A percentile compares a stretch with the other conserved stretches of the same genome.
Evolutionary conservation across 2,329 filamentous ascomycete genomes (phyloP).

Genomic region (Pseudocercospora pini-densiflorae): DNA sequence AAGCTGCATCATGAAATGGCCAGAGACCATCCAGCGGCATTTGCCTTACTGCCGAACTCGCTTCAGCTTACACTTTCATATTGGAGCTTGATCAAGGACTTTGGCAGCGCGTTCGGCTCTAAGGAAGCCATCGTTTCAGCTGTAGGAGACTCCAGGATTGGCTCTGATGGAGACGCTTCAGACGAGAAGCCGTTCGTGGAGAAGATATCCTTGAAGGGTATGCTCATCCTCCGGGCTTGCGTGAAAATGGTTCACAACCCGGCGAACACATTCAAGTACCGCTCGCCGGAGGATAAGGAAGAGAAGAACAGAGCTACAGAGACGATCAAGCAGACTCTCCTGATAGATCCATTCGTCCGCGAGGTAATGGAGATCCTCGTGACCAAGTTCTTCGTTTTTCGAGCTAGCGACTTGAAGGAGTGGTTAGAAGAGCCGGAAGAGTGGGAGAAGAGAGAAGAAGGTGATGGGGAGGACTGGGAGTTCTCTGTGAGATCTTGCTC

Average conservation of each 20-base stretch:
- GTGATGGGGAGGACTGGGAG: constrained; percentile 82
- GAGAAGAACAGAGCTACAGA: constrained; percentile 74
- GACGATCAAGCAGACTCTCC: constrained; percentile 72
- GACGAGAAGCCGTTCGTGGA: constrained; percentile 60
- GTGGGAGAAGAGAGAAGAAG: constrained; percentile 91
- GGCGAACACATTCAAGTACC: constrained; percentile 81
- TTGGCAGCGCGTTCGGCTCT: constrained; percentile 74
- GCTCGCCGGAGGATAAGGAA: constrained; percentile 72
- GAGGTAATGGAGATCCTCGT: constrained; percentile 85
- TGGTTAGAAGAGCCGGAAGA: constrained; percentile 96
- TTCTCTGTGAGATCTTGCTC: constrained; percentile 91
- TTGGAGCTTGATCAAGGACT: constrained; percentile 78
- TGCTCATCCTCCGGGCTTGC: constrained; percentile 81
- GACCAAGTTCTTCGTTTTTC: constrained; percentile 85
- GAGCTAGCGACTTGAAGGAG: constrained; percentile 79
- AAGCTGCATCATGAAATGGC: constrained; percentile 92
- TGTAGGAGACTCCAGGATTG: constrained; percentile 45
- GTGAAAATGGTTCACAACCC: constrained; percentile 84
- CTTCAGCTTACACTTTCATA: constrained; percentile 79
- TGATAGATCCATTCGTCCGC: constrained; percentile 76
- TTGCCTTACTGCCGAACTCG: constrained; percentile 79
- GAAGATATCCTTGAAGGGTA: constrained; percentile 78
- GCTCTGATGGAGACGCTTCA: constrained; percentile 48
- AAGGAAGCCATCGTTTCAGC: constrained; percentile 43
- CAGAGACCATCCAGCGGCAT: constrained; percentile 76